Base-by-base conservation (phyloP, 2,329 filamentous ascomycete genomes). In the Arthrinium puccinioides region DNA sequence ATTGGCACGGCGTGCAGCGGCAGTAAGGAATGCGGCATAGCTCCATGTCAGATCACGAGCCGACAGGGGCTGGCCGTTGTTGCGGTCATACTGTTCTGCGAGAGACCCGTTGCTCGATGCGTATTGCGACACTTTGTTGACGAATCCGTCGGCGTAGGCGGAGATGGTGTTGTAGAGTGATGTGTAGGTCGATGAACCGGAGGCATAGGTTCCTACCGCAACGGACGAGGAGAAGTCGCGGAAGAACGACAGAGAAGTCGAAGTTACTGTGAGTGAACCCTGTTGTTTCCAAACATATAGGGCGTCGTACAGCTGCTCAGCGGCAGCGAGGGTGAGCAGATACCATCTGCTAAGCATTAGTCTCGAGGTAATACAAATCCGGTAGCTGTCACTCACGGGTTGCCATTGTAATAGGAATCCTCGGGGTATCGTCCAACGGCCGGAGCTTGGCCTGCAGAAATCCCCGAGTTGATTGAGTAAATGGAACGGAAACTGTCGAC, bases 231-330 rank as follows among this genome's bases (percentile, higher is more conserved):
- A 69, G 7, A 87, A 63, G 46, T 80, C 79, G 42, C 66, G 58
- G 73, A 89, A 92, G 66, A 92, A 90, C 7, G 72, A 53, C 8
- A 87, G 66, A 0, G 83, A 87, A 2, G 69, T 70, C 0, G 67
- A 61, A 5, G 76, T 82, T 32, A 90, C 72, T 1, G 70, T 72
- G 49, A 94, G 70, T 6, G 69, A 79, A 2, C 77, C 79, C 19
- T 69, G 58, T 24, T 66, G 60, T 44, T 81, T 69, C 83, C 84
- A 90, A 34, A 82, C 77, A 46, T 82, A 80, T 2, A 88, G 52
- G 1, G 86, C 82, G 49, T 84, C 80, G 55, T 88, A 90, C 3
- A 94, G 72, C 53, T 85, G 81, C 59, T 92, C 86, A 4, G 85
- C 87, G 1, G 84, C 84, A 2, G 84, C 84, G 21, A 87, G 68